Evolutionary conservation across 345 rosid genomes (phyloP), one percentile per base, ranked within the genome.

Genomic region (Bretschneidera sinensis): DNA sequence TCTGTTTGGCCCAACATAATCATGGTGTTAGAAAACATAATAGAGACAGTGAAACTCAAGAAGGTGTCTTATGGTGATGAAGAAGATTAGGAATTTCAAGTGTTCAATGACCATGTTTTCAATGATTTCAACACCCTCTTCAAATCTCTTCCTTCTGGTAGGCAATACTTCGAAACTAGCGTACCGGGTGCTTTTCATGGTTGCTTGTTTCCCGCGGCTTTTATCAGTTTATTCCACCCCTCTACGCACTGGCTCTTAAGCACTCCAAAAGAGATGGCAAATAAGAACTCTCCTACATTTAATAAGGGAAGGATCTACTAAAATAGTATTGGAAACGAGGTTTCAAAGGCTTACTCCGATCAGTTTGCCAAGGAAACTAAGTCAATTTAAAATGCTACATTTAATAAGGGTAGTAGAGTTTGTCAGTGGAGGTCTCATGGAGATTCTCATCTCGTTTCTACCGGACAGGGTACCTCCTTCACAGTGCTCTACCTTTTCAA

Each of bases 101-200:
- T 76, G n/a, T 70, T 86, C 68, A 76, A 73, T 48, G 89, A 83
- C 52, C 85, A 75, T 7, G 20, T 76, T 6, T 61, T 59, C 54
- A 86, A 81, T 35, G 89, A 86, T 66, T 86, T 83, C 78, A 86
- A 86, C 51, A 74, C 84, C 25, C 83, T 86, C 25, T 79, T 76
- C 59, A 17, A 64, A 22, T 76, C 73, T 39, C 82, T 76, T 24
- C 85, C 83, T 0, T 25, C 21, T 3, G 57, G 62, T 11, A 51
- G 55, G 34, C 21, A 17, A 8, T 84, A 77, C 70, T 69, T 73
- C 14, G 79, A 39, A 0, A 45, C 76, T n/a, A 81, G 78, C 33
- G 76, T 81, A 28, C 81, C 84, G 0, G 85, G 81, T 2, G 75
- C 82, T 59, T 82, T 82, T 66, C 63, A 74, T 20, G 34, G 69